Percentiles rank a stretch among this genome's conserved stretches.
Conservation (phyloP, 495 filamentous ascomycete species). For the Penicillium subrubescens region DNA sequence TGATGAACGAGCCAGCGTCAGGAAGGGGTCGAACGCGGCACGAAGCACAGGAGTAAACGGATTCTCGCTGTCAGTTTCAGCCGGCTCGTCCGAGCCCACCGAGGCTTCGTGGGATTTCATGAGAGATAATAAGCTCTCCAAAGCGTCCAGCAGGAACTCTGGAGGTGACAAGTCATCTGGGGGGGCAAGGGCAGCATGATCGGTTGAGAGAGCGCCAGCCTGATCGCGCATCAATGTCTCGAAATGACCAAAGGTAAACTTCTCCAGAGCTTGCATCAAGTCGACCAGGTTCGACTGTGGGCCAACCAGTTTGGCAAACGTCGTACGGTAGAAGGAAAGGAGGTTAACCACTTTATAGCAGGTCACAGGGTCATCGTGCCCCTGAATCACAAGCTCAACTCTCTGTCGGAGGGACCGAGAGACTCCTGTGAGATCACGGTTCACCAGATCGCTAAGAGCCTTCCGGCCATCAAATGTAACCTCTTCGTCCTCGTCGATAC, state of each 20-base stretch:
- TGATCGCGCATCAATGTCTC: slow-evolving; percentile 76
- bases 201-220: slow-evolving; percentile 68
- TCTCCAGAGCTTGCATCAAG: slow-evolving; percentile 66
- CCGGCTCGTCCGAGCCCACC: slow-evolving; percentile 57
- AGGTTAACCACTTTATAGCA: slow-evolving; percentile 90
- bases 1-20: slow-evolving; percentile 71
- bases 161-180: slow-evolving; percentile 70
- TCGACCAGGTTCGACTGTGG: slow-evolving; percentile 68
- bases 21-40: slow-evolving; percentile 84
- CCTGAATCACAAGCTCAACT: slow-evolving; percentile 87
- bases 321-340: slow-evolving; percentile 83
- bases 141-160: slow-evolving; percentile 78
- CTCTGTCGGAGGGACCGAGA: slow-evolving; percentile 77
- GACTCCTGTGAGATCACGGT: slow-evolving; percentile 79
- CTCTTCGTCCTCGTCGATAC: slow-evolving; percentile 59
- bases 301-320: slow-evolving; percentile 78
- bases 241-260: slow-evolving; percentile 83
- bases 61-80: slow-evolving; percentile 43
- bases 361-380: slow-evolving; percentile 84
- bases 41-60: slow-evolving; percentile 74
- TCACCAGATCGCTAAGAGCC: slow-evolving; percentile 85
- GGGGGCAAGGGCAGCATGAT: slow-evolving; percentile 57
- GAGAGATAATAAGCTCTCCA: slow-evolving; percentile 70
- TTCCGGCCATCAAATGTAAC: slow-evolving; percentile 76
- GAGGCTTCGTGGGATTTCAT: slow-evolving; percentile 88